Conservation (phyloP, 345 rosid species). For the Psidium friedrichsthalianum region DNA sequence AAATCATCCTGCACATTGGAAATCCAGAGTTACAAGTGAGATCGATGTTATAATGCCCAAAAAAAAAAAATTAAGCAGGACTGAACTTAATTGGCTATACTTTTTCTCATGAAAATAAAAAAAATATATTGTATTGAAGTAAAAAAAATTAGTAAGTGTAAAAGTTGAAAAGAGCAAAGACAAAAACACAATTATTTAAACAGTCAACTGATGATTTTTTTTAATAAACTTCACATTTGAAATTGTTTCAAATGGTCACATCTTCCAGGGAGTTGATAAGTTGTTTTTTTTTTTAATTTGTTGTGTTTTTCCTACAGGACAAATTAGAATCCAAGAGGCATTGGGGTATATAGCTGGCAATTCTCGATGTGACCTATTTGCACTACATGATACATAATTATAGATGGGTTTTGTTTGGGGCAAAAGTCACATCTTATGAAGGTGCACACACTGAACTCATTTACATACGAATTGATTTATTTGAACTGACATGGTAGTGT, state of each 20-base stretch:
- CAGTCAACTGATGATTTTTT: not conserved
- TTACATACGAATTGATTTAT: not conserved
- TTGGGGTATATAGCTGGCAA: not conserved
- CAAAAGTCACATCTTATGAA: not conserved
- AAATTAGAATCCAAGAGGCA: not conserved
- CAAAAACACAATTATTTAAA: not conserved
- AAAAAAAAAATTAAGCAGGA: not conserved
- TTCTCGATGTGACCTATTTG: not conserved
- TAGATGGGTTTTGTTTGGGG: no score
- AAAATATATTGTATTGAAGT: not conserved
- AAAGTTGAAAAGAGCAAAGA: not conserved
- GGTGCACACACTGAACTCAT: not conserved
- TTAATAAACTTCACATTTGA: not conserved
- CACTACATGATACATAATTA: no score
- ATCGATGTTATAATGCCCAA: not conserved
- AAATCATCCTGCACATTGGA: not conserved
- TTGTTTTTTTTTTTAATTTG: not conserved
- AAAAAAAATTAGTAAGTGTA: not conserved
- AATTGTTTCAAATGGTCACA: not conserved
- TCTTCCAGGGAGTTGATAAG: not conserved
- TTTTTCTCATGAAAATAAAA: not conserved
- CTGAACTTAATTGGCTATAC: not conserved
- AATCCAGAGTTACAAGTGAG: not conserved
- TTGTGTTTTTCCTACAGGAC: not conserved
- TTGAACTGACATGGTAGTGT: not conserved